These are phyloP conservation scores for Cyberlindnera samutprakarnensis DNA, from an alignment of 805 yeast genomes.

Conservation along the genomic window DNA sequence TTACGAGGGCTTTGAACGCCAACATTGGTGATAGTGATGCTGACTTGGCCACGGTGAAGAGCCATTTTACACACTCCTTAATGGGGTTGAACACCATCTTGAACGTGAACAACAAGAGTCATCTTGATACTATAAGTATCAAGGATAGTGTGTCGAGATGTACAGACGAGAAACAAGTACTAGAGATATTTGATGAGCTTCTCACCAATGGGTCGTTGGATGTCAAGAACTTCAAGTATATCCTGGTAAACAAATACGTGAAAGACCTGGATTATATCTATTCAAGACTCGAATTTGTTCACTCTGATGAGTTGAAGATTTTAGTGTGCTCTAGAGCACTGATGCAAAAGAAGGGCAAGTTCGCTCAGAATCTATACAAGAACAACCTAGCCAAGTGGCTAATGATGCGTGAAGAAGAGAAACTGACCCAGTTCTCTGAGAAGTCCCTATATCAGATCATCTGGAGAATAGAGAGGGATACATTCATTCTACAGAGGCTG, in stretches of 20 bases:
- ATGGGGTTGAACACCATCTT: slow-evolving; percentile 10
- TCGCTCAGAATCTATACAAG: slow-evolving; percentile 6
- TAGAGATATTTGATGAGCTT: slow-evolving; percentile 11
- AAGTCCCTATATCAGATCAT: slow-evolving; percentile 12
- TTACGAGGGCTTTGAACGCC: slow-evolving; percentile 11
- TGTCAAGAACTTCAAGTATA: slow-evolving; percentile 5
- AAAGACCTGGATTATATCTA: slow-evolving; percentile 7
- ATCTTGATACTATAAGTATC: slow-evolving; percentile 3
- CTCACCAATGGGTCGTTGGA: slow-evolving; percentile 5
- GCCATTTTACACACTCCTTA: slow-evolving; percentile 14
- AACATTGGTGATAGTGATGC: slow-evolving; percentile 6
- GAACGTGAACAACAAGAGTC: slow-evolving; percentile 1
- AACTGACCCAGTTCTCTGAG: slow-evolving; percentile 6
- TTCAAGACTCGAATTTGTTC: slow-evolving; percentile 10
- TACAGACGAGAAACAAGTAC: slow-evolving; percentile 3
- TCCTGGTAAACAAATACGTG: slow-evolving; percentile 7
- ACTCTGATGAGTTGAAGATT: slow-evolving; percentile 4
- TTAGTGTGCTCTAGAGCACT: slow-evolving; percentile 9
- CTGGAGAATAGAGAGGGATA: slow-evolving; percentile 9
- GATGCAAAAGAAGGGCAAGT: slow-evolving; percentile 6
- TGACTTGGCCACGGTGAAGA: background rate
- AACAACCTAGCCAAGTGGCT: slow-evolving; percentile 7
- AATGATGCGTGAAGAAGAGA: background rate
- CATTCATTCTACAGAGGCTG: slow-evolving; percentile 1
- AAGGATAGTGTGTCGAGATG: slow-evolving; percentile 5